phyloP scores from a whole-genome alignment of 2,329 filamentous ascomycete species.

The Sclerotinia sclerotiorum region DNA sequence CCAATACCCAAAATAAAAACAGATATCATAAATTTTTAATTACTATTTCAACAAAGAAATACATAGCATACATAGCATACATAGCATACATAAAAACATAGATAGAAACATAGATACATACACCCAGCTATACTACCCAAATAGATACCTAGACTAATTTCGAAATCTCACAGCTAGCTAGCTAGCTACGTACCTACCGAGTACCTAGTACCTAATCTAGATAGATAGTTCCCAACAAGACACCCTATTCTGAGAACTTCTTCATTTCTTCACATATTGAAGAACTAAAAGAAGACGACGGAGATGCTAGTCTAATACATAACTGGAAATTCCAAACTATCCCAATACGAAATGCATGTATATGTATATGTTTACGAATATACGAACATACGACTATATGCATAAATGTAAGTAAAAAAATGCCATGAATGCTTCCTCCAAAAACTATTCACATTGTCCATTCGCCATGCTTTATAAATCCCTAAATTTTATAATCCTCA shows the following conservation, averaged over 20 bases:
- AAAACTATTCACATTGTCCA: not conserved
- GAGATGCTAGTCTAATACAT: not conserved
- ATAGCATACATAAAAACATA: no score
- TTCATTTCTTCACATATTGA: not conserved
- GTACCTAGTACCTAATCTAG: not conserved
- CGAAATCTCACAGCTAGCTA: not conserved
- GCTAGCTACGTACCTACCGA: no score
- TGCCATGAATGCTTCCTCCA: not conserved
- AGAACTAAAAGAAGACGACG: not conserved
- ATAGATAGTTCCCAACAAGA: not conserved
- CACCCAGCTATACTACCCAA: not conserved
- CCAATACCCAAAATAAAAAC: no score
- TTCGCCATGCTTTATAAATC: not conserved
- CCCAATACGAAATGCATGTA: not conserved
- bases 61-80: not conserved
- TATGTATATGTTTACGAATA: not conserved
- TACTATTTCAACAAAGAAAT: constrained; percentile 16
- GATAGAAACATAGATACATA: not conserved
- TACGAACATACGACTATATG: not conserved
- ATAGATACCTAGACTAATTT: not conserved
- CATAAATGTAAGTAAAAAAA: not conserved
- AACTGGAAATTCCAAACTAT: not conserved
- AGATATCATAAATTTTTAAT: no score
- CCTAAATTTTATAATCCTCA: no score
- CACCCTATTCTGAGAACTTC: not conserved